Conservation (phyloP, 208 protist species). For the Trichomonas vaginalis region DNA sequence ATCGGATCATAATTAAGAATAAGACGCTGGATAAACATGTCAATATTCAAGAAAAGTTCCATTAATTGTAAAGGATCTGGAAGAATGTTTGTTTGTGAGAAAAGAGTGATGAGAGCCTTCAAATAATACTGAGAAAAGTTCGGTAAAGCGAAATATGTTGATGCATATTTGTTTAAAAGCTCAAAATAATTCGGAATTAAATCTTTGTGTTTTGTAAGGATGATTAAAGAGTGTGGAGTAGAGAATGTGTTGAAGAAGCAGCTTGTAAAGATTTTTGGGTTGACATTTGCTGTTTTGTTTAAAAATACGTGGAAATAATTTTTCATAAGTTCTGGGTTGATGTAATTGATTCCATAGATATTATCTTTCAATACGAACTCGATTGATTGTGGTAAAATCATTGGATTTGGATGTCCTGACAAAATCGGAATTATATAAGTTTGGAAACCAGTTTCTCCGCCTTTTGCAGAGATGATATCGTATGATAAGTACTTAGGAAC, state of each 20-base stretch:
- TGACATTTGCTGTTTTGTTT: not conserved
- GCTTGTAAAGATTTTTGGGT: not conserved
- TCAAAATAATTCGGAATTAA: not conserved
- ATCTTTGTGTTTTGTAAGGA: not conserved
- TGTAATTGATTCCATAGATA: not conserved
- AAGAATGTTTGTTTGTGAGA: not conserved
- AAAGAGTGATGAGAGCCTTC: not conserved
- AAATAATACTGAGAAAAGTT: not conserved
- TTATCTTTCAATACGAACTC: not conserved
- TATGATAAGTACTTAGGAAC: not conserved
- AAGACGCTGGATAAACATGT: not conserved
- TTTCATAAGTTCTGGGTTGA: not conserved
- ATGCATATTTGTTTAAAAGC: not conserved
- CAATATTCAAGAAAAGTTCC: not conserved
- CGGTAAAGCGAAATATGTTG: not conserved
- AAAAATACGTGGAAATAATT: not conserved
- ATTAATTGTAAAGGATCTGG: not conserved
- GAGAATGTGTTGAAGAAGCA: not conserved
- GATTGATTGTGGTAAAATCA: not conserved
- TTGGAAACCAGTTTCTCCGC: not conserved
- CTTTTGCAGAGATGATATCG: not conserved
- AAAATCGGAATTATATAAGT: not conserved
- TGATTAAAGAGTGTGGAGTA: not conserved
- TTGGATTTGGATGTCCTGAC: not conserved
- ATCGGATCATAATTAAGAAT: not conserved